Evolutionary conservation across 1,284 basidiomycete genomes (phyloP), one percentile per base, ranked within the genome.

Genomic region (Ceratobasidium sp.): DNA sequence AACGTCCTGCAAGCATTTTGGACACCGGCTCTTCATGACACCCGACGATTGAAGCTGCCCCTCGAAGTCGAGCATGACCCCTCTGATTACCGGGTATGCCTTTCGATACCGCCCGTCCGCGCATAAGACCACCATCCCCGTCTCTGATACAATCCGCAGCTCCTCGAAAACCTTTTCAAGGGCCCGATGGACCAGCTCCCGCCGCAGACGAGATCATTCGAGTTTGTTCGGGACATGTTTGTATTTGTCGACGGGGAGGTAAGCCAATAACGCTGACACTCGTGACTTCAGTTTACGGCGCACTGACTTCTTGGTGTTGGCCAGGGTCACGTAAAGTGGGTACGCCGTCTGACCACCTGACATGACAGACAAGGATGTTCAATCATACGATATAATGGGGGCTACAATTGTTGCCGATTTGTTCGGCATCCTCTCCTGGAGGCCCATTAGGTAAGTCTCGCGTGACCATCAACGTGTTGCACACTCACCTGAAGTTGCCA

Each of bases 241-340:
- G n/a, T 54, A 75, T 10, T 52, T 18, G n/a, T 75, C 46, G 27
- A 78, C 71, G 3, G 79, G 79, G 20, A 78, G 66, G 68, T 79
- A 79, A 10, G 77, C 73, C 1, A 78, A 27, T 2, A 79, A 46
- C 4, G 76, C 27, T 33, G 66, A 69, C 33, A 77, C 70, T 27
- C 46, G 52, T 48, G 62, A 33, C n/a, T 70, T 69, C 7, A 55
- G 38, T 23, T 76, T 48, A 14, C 71, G 66, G n/a, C 73, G 73
- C 14, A 78, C 23, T 20, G 20, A 38, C 48, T 79, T 79, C 23
- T 60, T 52, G 35, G 78, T 76, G 44, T 78, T 79, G 12, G 77
- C 77, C 4, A 78, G 48, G 2, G 71, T 64, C 20, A 78, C 10
- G 60, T 75, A 75, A 6, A 75, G 48, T 10, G 73, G 73, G 44